Evolutionary conservation across 495 filamentous ascomycete genomes (phyloP), one percentile per base, ranked within the genome.

Genomic region (Astrothelium subdiscretum): DNA sequence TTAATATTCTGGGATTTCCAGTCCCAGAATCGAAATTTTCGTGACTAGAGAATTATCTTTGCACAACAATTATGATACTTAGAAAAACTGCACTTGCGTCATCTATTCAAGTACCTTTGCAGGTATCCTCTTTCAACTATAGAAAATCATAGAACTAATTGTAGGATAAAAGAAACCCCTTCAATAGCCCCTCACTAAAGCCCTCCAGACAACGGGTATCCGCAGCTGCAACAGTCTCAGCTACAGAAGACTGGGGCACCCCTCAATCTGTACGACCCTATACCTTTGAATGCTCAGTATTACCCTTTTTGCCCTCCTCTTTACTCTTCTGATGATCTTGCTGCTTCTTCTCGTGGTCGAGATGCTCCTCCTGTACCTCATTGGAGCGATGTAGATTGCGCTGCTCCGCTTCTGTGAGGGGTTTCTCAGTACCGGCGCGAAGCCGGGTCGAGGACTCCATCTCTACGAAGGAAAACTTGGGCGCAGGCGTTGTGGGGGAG

Each of bases 381-480:
- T 57, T 65, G 3, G 69, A 51, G 26, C 40, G 60, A 57, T 66
- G 61, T 22, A 80, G 64, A 59, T 81, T 68, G 58, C 69, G 61
- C 65, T 74, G 71, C 67, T 81, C 79, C 32, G 74, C 73, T 52
- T 66, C 66, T 29, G 73, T 73, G 48, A 80, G 67, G 20, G 80
- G 77, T 57, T 74, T 80, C 62, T 77, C 73, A 22, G 65, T 75
- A 8, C 79, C 81, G 31, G 79, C 76, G 67, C 87, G 81, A 59
- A 85, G 84, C 59, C 74, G 68, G 51, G 78, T 75, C 11, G 84
- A 87, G 70, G 88, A 84, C 63, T 76, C 63, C 31, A 80, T 85
- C 74, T 87, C 85, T 11, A 87, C 67, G 32, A 87, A 72, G 6
- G 83, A 82, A 58, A 54, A 63, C 81, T 59, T 85, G 82, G 57